Conservation (phyloP, 176 grass and related monocot genomes). For the Canna indica region DNA sequence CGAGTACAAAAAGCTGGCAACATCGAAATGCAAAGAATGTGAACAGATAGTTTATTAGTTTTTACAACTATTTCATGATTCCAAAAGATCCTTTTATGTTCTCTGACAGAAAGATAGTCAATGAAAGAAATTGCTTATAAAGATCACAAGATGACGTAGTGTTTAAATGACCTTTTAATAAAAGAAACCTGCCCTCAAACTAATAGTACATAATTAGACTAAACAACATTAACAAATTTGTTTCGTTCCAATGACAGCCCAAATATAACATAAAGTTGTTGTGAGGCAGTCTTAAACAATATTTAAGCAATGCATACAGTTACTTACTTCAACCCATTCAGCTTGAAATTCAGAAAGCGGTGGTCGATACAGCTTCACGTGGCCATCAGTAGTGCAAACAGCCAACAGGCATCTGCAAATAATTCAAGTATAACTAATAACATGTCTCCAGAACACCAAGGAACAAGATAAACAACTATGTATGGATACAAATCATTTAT, state of each 20-base stretch:
- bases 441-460: background rate
- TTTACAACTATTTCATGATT: background rate
- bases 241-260: background rate
- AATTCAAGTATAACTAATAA: constrained; percentile 18
- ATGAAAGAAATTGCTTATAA: background rate
- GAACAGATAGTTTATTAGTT: background rate
- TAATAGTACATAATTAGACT: background rate
- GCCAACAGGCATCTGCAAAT: constrained; percentile 62
- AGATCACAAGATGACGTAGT: background rate
- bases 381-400: constrained; percentile 60
- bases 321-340: constrained; percentile 72
- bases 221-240: background rate
- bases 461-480: background rate
- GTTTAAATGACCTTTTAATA: background rate
- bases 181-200: background rate
- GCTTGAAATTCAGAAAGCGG: constrained; percentile 58
- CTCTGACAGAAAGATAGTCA: background rate
- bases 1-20: background rate
- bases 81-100: background rate
- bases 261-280: background rate
- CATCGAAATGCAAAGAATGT: background rate
- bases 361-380: constrained; percentile 62
- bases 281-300: background rate
- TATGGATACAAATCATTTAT: background rate
- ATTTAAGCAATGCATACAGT: no score